Percentiles rank a stretch among this genome's conserved stretches.
These are phyloP conservation scores for Huntiella abstrusa DNA, from an alignment of 2,329 filamentous ascomycete genomes.

Conservation along the genomic window DNA sequence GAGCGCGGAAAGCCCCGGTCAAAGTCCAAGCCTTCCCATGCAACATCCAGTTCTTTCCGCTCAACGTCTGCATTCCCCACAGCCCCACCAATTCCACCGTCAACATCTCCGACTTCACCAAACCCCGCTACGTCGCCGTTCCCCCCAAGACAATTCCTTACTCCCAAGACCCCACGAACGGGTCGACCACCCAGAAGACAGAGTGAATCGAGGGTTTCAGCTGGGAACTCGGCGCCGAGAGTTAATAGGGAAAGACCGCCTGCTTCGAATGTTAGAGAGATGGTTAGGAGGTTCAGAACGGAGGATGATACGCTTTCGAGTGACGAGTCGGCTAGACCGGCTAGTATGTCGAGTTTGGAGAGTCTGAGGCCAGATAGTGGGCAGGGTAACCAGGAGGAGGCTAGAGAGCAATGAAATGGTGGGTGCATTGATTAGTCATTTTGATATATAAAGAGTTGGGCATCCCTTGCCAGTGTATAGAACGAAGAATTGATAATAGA, in stretches of 20 bases:
- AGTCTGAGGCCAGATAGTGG: background rate
- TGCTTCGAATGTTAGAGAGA: constrained; percentile 1
- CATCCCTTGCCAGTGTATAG: background rate
- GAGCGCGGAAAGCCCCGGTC: too few relatives aligned
- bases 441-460: background rate
- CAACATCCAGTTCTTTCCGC: background rate
- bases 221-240: background rate
- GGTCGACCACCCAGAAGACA: background rate
- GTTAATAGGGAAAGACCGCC: background rate
- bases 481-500: background rate
- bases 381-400: background rate
- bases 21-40: background rate
- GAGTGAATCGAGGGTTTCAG: background rate
- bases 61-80: background rate
- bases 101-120: background rate
- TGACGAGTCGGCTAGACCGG: constrained; percentile 2
- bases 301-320: background rate
- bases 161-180: constrained; percentile 2
- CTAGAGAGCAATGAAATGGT: background rate
- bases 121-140: background rate
- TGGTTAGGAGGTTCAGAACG: constrained; percentile 1
- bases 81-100: background rate
- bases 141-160: constrained; percentile 1
- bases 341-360: constrained; percentile 5
- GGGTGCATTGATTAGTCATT: background rate